Evolutionary conservation across 345 rosid species (phyloP), one percentile per base, ranked within the genome.

Genomic region (Populus alba): DNA sequence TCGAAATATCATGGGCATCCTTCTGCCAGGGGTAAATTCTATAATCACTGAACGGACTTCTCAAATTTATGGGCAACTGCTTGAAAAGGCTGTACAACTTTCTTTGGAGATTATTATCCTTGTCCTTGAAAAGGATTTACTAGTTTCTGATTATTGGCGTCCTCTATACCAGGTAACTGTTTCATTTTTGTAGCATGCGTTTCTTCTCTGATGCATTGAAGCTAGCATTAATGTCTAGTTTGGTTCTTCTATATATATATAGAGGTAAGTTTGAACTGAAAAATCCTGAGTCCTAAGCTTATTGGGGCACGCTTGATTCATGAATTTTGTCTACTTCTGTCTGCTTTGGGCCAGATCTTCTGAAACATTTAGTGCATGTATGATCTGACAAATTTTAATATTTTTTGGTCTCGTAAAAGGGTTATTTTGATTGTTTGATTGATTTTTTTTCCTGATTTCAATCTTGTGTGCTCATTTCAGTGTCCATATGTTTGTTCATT

Each of bases 11-110:
- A 95, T 93, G 94, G 86, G 92, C 53, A 87, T 95, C 73, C 93
- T 95, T 81, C 85, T 88, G 80, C 93, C 89, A 23, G 98, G 99
- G 59, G 99, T 93, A 80, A 87, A 91, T 82, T 88, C 92, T 38
- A 69, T 90, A 39, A 92, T 93, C 67, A 88, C 85, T 73, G 97
- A 91, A 79, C 89, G 96, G 41, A 90, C 90, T 75, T 90, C 83
- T 82, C 89, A 93, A 88, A 86, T 87, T 61, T 89, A 91, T 83
- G 99, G 99, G 38, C 90, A 81, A 76, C 90, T 89, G 72, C 78
- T 95, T 70, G 99, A 95, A 85, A 95, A 91, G 85, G 98, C 98
- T 72, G 96, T 95, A 81, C 93, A 86, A 73, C 96, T 92, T 59
- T 91, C 92, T 75, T 84, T 95, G 88, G 99, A 93, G 80, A 92